Evolutionary conservation across 1,139 yeast species (phyloP).

Genomic region (Nematodospora anomalae): DNA sequence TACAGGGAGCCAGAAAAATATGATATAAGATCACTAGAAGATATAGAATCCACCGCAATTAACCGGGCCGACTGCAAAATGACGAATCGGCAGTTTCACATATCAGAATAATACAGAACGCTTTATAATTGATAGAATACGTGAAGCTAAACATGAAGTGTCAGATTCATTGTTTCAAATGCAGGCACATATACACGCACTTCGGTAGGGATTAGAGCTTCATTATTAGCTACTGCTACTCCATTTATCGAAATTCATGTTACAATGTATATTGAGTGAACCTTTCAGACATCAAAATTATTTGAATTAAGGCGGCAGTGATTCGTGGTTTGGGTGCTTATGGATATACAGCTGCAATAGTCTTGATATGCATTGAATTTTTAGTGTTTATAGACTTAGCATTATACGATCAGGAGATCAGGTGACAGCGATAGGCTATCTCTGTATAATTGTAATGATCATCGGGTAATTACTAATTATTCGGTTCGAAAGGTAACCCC

Average conservation of each 20-base stretch:
- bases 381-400: slow-evolving; percentile 12
- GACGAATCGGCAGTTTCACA: slow-evolving; percentile 31
- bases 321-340: slow-evolving; percentile 50
- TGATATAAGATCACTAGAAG: slow-evolving; percentile 44
- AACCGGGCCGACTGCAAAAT: slow-evolving; percentile 33
- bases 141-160: slow-evolving; percentile 43
- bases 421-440: no score
- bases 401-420: no score
- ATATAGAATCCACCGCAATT: slow-evolving; percentile 41
- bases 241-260: slow-evolving; percentile 52
- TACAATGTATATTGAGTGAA: slow-evolving; percentile 52
- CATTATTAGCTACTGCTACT: slow-evolving; percentile 46
- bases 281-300: slow-evolving; percentile 51
- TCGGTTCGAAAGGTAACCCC: no score
- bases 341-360: slow-evolving; percentile 51
- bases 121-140: slow-evolving; percentile 46
- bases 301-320: slow-evolving; percentile 50
- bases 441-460: no score
- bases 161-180: slow-evolving; percentile 44
- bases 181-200: slow-evolving; percentile 57
- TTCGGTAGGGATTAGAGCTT: slow-evolving; percentile 51
- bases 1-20: slow-evolving; percentile 52
- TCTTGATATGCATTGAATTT: slow-evolving; percentile 47
- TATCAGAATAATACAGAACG: slow-evolving; percentile 51
- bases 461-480: no score